Evolutionary conservation across 129 eudicot genomes (phyloP), one percentile per base, ranked within the genome.

Genomic region (Tagetes patula): DNA sequence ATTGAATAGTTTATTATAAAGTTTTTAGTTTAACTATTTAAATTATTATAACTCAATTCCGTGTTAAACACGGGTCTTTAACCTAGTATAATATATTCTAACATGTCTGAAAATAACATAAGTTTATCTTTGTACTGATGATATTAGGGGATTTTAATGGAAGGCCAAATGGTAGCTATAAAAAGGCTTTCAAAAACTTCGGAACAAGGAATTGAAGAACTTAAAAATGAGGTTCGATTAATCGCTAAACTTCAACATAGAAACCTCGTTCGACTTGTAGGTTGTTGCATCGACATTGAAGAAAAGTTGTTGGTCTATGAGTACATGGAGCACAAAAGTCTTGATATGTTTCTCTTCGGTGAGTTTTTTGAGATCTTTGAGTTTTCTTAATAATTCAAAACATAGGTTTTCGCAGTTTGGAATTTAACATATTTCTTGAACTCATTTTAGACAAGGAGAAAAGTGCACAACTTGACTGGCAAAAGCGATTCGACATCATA

Each of bases 221-320:
- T 91, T 76, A 85, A 61, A 84, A 91, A 91, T 47, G 97, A 91
- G 81, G 83, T 91, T 62, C 86, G 66, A 48, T 74, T 91, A 68
- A 91, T 88, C 41, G 95, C 97, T 0, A 84, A 80, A 42, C 90
- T 90, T 47, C 96, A 90, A 75, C 96, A 90, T 65, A 77, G 95
- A 62, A 90, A 90, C 71, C 91, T 90, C 10, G 97, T 91, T 42
- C 87, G 96, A 5, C 65, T 91, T 42, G 77, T 88, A 2, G 97
- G 92, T 13, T 88, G 91, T 78, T 91, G 96, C 72, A 41, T 91
- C 27, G 89, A 91, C 6, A 81, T 83, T 74, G 89, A 86, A 79
- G 97, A 91, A 61, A 88, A 86, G 69, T 66, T 88, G 86, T 65
- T 91, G 79, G 56, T 91, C 2, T 91, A 91, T 42, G 97, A 89